Evolutionary conservation across 352 stramenopile species (phyloP), one percentile per base, ranked within the genome.

Genomic region (Phytophthora pistaciae): DNA sequence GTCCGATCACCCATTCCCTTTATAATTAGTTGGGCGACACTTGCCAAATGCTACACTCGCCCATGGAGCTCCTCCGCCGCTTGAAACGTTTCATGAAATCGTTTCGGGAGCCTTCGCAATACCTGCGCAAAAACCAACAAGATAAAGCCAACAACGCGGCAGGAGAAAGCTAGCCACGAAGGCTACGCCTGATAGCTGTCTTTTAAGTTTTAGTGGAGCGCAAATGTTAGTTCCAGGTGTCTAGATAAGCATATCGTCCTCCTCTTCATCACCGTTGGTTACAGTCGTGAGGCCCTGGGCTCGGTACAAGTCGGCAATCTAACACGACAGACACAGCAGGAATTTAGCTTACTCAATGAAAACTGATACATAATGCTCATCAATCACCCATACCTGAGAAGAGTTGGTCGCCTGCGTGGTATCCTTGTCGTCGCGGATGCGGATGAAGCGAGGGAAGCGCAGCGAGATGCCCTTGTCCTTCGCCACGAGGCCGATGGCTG

Each of bases 371-470:
- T 14, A 71, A 52, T 16, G 25, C 3, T 9, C 38, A 42, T 48
- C 33, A 33, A 42, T 48, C 33, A 56, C 13, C 56, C 64, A 58
- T 71, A 99, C 97, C 86, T 99, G 98, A 48, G 98, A 91, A 29
- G 96, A 93, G 2, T 79, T 98, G 7, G 98, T 99, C 10, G 98
- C 98, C 52, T 99, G 81, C 31, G 98, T 95, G 4, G 97, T 90
- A 29, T 91, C 87, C 87, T 99, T 99, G 88, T 99, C 98, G 11
- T 98, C 92, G 29, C 98, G 93, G 50, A 99, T 88, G 31, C 98
- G 95, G 70, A 99, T 92, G 77, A 99, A 99, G 16, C 98, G 93
- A 48, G 98, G 98, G 82, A 99, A 99, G 14, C 98, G 96, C 56
- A 99, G 83, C 6, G 97, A 98, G 75, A 99, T 99, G 23, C 98